Evolutionary conservation across 2,329 filamentous ascomycete species (phyloP).

Genomic region (Colletotrichum sp.): DNA sequence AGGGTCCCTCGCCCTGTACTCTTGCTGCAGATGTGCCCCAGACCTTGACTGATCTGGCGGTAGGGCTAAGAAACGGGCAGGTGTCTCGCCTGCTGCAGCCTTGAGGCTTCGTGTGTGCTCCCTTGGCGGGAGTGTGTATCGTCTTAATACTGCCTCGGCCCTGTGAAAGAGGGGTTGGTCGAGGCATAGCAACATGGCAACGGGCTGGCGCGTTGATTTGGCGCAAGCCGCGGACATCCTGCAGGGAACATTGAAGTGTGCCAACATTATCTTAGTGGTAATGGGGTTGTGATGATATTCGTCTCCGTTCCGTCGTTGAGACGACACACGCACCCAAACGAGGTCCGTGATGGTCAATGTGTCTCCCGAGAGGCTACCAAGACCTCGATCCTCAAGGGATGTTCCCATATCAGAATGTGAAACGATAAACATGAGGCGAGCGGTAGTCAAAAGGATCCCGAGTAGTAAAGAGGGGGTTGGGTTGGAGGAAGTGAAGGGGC

Average conservation of each 20-base stretch:
- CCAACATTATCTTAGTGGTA: neutral
- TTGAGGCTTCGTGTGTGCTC: neutral
- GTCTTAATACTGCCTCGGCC: neutral
- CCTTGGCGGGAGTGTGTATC: neutral
- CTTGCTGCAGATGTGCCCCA: neutral
- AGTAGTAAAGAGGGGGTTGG: neutral
- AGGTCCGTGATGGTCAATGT: neutral
- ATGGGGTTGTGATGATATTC: neutral
- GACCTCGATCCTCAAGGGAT: neutral
- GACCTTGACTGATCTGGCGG: neutral
- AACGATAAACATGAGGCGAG: slow-evolving; percentile 1
- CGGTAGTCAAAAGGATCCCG: neutral
- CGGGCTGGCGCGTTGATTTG: neutral
- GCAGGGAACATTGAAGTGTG: neutral
- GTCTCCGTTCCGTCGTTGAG: neutral
- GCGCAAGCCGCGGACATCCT: neutral
- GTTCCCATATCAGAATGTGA: neutral
- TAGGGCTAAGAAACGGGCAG: slow-evolving; percentile 5
- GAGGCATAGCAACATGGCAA: neutral
- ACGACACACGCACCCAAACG: neutral
- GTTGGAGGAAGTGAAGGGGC: neutral
- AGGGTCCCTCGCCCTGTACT: neutral
- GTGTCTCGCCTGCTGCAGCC: slow-evolving; percentile 17
- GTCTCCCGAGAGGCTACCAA: neutral
- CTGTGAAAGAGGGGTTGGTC: neutral